These are phyloP conservation scores for Linnemannia schmuckeri DNA, from an alignment of 192 early-diverging fungal species.

Conservation along the genomic window DNA sequence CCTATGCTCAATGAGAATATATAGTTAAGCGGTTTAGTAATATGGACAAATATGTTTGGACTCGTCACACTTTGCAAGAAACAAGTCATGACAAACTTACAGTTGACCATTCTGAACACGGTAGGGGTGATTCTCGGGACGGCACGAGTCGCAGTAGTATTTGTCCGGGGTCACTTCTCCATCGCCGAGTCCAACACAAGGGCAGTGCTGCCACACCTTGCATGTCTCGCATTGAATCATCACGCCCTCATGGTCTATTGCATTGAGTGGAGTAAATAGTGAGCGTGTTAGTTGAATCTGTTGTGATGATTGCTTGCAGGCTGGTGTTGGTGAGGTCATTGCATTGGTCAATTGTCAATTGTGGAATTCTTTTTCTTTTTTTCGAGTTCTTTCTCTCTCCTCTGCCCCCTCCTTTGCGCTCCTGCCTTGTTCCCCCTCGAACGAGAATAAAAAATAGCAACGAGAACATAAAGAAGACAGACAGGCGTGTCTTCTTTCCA, in stretches of 20 bases:
- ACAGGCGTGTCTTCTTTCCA: neutral
- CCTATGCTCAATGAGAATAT: neutral
- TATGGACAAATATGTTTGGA: neutral
- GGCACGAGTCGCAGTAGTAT: slow-evolving; percentile 64
- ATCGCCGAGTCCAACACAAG: slow-evolving; percentile 61
- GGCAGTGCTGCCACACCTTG: slow-evolving; percentile 68
- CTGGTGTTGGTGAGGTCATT: neutral
- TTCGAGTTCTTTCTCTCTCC: neutral
- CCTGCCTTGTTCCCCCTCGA: neutral
- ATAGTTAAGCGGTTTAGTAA: neutral
- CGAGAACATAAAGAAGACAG: neutral
- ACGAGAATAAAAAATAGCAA: neutral
- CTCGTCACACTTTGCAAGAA: neutral
- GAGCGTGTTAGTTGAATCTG: neutral
- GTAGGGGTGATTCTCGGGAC: slow-evolving; percentile 59
- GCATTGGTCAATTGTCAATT: neutral
- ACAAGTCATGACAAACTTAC: slow-evolving; percentile 21
- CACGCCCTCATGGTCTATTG: slow-evolving; percentile 61
- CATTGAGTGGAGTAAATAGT: neutral
- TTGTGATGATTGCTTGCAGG: neutral
- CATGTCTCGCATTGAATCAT: slow-evolving; percentile 68
- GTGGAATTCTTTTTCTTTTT: neutral
- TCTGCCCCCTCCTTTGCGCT: neutral
- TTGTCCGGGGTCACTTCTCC: slow-evolving; percentile 63
- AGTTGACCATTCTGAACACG: slow-evolving; percentile 54